phyloP scores from a whole-genome alignment of 768 basidiomycete genomes.

The Naematelia aurantialba region DNA sequence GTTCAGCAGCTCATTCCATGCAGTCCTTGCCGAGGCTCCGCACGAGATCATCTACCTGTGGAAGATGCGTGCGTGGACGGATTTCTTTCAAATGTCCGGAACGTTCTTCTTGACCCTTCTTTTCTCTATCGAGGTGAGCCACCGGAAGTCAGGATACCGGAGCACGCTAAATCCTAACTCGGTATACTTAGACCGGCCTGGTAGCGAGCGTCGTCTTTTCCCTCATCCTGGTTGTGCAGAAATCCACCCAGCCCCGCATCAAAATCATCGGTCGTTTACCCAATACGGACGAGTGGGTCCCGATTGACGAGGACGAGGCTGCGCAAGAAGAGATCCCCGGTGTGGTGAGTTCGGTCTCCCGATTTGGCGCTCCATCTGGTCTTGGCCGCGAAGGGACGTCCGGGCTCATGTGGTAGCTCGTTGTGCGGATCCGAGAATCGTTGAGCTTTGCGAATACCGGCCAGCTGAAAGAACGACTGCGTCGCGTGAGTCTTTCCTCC shows the following conservation, averaged over 20 bases:
- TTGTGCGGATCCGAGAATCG: conserved; percentile 82
- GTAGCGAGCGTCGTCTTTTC: conserved; percentile 84
- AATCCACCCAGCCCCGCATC: conserved; percentile 84
- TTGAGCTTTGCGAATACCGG: conserved; percentile 95
- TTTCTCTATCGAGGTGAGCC: conserved; percentile 72
- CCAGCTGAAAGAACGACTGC: conserved; percentile 68
- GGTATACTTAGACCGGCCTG: conserved; percentile 62
- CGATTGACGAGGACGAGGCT: conserved; percentile 80
- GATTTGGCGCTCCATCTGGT: background rate
- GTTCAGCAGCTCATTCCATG: background rate
- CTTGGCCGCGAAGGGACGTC: background rate
- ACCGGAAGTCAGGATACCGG: background rate
- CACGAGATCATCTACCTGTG: conserved; percentile 82
- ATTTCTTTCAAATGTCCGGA: conserved; percentile 76
- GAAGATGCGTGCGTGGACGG: conserved; percentile 89
- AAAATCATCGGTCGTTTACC: conserved; percentile 86
- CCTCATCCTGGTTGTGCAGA: conserved; percentile 79
- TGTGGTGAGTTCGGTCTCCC: conserved; percentile 41
- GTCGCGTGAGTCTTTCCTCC: conserved; percentile 58
- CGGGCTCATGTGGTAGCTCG: conserved; percentile 54
- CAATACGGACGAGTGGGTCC: conserved; percentile 82
- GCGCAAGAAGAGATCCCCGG: conserved; percentile 58
- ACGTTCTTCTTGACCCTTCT: conserved; percentile 84
- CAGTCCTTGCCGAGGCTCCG: conserved; percentile 56
- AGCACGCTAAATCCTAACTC: background rate